Base-by-base conservation (phyloP, 2,329 filamentous ascomycete genomes). In the Claviceps digitariae region DNA sequence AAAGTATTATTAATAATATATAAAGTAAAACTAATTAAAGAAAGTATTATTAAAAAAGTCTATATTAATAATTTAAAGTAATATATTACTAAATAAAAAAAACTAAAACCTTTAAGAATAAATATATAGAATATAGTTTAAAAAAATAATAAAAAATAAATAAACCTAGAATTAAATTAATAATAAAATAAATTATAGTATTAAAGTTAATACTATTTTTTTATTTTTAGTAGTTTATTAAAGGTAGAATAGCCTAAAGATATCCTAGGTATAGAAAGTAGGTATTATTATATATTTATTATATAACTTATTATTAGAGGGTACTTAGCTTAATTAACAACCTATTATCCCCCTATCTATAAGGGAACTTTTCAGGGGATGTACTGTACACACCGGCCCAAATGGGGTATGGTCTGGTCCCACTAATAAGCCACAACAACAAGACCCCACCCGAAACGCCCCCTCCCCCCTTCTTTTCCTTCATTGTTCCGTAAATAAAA, bases 401-500 rank as follows among this genome's bases (percentile, higher is more conserved):
- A n/a, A n/a, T n/a, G n/a, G 38, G 13, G n/a, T 8, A 20, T 27
- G 27, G 44, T 29, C 3, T 43, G 21, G 41, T 25, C 21, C 41
- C 41, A 44, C 41, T 15, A n/a, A n/a, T n/a, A n/a, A 45, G 41
- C 41, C 13, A 23, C 40, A 23, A 23, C 21, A 44, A 44, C 41
- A 44, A 25, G 41, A 10, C 41, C 25, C 25, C 23, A 23, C 51
- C 25, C 9, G n/a, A 52, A 47, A 29, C 17, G 13, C 10, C 50
- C n/a, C 50, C n/a, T 20, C 50, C 41, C 31, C 46, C 36, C 41
- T 41, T 44, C 36, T 34, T 36, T 20, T 3, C 17, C 21, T 25
- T 17, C n/a, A 20, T 21, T 40, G n/a, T 29, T 10, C 17, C n/a
- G n/a, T n/a, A n/a, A n/a, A 43, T 41, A 41, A 47, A 51, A 54